Evolutionary conservation across 164 flowering plant genomes (phyloP).

Genomic region (Sedum album): DNA sequence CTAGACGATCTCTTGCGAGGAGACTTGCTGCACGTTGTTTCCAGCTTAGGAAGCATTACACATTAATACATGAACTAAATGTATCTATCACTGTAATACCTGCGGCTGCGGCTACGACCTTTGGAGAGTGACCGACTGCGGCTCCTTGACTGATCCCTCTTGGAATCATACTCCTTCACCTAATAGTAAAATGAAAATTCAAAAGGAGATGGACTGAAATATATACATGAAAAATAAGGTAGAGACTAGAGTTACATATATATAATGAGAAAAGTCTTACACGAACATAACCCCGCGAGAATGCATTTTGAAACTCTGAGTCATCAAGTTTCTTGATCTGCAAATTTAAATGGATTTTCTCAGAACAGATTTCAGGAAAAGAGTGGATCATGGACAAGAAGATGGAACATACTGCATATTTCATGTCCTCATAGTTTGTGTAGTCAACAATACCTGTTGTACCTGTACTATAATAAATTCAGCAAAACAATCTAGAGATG

Average conservation of each 20-base stretch:
- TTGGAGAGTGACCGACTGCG: slow-evolving; percentile 49
- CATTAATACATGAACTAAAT: background rate
- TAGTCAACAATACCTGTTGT: slow-evolving; percentile 86
- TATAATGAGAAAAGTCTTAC: slow-evolving; percentile 23
- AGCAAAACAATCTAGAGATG: background rate
- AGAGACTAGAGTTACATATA: background rate
- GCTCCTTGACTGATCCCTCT: slow-evolving; percentile 36
- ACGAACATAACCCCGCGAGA: slow-evolving; percentile 60
- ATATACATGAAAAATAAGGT: background rate
- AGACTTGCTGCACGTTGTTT: slow-evolving; percentile 48
- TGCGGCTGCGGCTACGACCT: slow-evolving; percentile 33
- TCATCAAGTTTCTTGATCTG: slow-evolving; percentile 84
- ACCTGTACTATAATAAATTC: slow-evolving; percentile 28
- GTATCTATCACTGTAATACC: slow-evolving; percentile 20
- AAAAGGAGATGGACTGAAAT: background rate
- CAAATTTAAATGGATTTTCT: slow-evolving; percentile 2
- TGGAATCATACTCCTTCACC: slow-evolving; percentile 77
- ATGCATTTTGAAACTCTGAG: slow-evolving; percentile 83
- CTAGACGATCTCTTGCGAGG: too few relatives aligned
- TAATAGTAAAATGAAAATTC: slow-evolving; percentile 11
- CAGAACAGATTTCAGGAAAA: background rate
- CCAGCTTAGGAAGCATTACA: background rate
- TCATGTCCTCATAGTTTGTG: slow-evolving; percentile 91
- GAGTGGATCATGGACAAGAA: background rate
- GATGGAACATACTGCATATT: slow-evolving; percentile 61